Evolutionary conservation across 805 yeast genomes (phyloP).

Genomic region (Wickerhamomyces alni): DNA sequence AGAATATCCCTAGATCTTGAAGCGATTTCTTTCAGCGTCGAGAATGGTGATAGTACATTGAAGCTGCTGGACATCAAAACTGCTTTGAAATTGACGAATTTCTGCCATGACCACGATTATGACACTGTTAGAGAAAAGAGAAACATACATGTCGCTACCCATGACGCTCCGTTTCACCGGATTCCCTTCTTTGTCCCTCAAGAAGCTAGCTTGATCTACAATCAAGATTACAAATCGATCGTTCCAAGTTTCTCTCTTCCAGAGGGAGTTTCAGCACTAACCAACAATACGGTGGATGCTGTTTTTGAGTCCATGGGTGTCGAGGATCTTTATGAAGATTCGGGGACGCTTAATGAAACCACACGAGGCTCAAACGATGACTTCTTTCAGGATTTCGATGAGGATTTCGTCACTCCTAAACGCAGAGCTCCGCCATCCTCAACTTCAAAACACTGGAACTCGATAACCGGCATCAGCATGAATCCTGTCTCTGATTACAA

Average conservation of each 20-base stretch:
- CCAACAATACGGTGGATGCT: conserved; percentile 38
- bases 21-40: conserved; percentile 30
- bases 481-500: conserved; percentile 12
- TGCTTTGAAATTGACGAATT: conserved; percentile 52
- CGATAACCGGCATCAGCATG: conserved; percentile 14
- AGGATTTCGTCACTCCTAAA: conserved; percentile 3
- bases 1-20: conserved; percentile 48
- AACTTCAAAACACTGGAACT: conserved; percentile 4
- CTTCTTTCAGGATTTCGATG: conserved; percentile 16
- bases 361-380: neutral
- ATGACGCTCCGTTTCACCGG: conserved; percentile 84
- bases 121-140: conserved; percentile 45
- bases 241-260: conserved; percentile 61
- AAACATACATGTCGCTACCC: conserved; percentile 54
- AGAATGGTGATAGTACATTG: conserved; percentile 15
- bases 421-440: neutral
- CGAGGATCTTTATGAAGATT: conserved; percentile 4
- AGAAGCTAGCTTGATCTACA: conserved; percentile 42
- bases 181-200: conserved; percentile 62
- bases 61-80: conserved; percentile 44
- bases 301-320: conserved; percentile 16
- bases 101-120: conserved; percentile 46
- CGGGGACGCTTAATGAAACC: neutral
- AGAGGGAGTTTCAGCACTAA: conserved; percentile 53
- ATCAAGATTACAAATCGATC: conserved; percentile 44